Conservation (phyloP, 306 rosid species). For the Castanea sativa region DNA sequence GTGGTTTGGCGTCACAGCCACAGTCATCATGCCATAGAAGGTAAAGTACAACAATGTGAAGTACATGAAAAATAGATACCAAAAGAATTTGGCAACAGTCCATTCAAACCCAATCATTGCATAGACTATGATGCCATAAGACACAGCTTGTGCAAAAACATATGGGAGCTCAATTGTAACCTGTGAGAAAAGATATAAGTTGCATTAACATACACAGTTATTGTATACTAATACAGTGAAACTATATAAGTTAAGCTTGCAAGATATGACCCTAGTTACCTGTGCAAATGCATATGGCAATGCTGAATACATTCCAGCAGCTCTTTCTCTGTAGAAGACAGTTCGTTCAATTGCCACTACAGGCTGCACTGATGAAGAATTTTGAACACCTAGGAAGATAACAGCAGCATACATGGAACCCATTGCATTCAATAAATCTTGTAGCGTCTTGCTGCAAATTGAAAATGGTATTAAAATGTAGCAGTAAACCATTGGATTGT, state of each 20-base stretch:
- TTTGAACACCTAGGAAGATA: slow-evolving; percentile 42
- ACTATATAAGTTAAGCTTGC: neutral
- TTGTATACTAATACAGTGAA: too few relatives aligned
- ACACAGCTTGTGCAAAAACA: slow-evolving; percentile 45
- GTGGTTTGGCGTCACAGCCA: slow-evolving; percentile 70
- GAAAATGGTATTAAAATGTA: neutral
- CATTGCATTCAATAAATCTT: slow-evolving; percentile 42
- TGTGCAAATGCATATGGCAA: slow-evolving; percentile 43
- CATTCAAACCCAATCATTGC: slow-evolving; percentile 82
- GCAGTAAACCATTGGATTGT: neutral
- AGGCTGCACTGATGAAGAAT: slow-evolving; percentile 42
- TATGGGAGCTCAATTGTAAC: slow-evolving; percentile 69
- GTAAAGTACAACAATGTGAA: slow-evolving; percentile 74
- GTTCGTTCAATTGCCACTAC: slow-evolving; percentile 49
- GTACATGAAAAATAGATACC: slow-evolving; percentile 76
- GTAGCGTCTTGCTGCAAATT: slow-evolving; percentile 22
- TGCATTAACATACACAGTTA: neutral
- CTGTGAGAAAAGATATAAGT: slow-evolving; percentile 20
- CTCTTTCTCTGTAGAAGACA: slow-evolving; percentile 50
- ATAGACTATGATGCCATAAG: slow-evolving; percentile 59
- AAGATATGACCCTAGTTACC: slow-evolving; percentile 11
- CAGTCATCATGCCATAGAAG: slow-evolving; percentile 82
- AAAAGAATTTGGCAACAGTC: slow-evolving; percentile 50
- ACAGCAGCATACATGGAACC: slow-evolving; percentile 42
- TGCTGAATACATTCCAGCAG: slow-evolving; percentile 51